Base-by-base conservation (phyloP, 805 yeast species). In the Wickerhamiella parazyma region DNA sequence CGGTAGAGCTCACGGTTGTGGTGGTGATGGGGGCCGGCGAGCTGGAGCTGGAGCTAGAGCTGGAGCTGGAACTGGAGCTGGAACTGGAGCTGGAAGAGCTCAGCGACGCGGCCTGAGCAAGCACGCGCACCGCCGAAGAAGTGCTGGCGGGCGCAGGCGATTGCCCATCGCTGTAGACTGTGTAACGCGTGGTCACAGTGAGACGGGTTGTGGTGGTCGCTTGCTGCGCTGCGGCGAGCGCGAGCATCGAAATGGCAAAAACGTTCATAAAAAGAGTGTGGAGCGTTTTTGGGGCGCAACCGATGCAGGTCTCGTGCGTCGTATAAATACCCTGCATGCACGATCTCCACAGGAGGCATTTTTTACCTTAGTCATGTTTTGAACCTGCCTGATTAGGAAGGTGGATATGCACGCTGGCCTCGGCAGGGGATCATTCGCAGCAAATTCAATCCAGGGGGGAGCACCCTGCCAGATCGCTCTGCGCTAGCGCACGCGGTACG, bases 241-340 rank as follows among this genome's bases (percentile, higher is more conserved):
- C 36, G 16, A 24, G 6, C 16, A 39, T 34, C 16, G 29, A 26
- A 22, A 39, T 11, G 24, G 18, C 18, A 19, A 22, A 25, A 16
- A 35, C 29, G 36, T 39, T 39, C 42, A 39, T 38, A 25, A 21
- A 39, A 39, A 39, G 42, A 39, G 42, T 14, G 42, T 39, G 31
- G 42, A 31, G 33, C 36, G 14, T 12, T 28, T 28, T 28, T 28
- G 14, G 31, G 4, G 31, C 31, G 31, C 31, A 28, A 28, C 14
- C 31, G 16, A 28, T n/a, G 16, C 16, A n/a, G 31, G 31, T n/a
- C 16, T 12, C 16, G 12, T 28, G 14, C 8, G 14, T 7, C 6
- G 14, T 28, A 21, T 28, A 28, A 11, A 28, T 28, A 28, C n/a
- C 31, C 4, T 16, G 31, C 31, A 28, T 28, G 31, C 31, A 28